Evolutionary conservation across 495 filamentous ascomycete genomes (phyloP), one percentile per base, ranked within the genome.

Genomic region (Trichoderma virens): DNA sequence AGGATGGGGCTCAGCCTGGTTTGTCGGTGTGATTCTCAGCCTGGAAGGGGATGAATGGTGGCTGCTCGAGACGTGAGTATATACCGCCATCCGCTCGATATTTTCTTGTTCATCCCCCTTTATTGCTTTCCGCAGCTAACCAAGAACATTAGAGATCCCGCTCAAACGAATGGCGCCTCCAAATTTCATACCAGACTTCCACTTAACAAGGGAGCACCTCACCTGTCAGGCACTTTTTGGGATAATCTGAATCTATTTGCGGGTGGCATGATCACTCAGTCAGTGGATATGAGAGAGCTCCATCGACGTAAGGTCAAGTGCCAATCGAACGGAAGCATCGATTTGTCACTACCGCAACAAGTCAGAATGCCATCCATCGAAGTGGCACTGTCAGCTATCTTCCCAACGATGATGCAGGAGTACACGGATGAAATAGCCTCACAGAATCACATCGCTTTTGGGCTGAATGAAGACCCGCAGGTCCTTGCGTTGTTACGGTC

Each of bases 41-140:
- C 80, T 90, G 73, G 83, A 83, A 67, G 89, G 90, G 43, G 89
- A 94, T 73, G 78, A 75, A 32, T 94, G 90, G 87, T 93, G 87
- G 83, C 74, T 92, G 63, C 73, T 89, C 38, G 85, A 88, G 73
- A 68, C 87, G 80, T 83, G 69, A 72, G 81, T 79, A 7, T n/a
- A 51, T 56, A 16, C 25, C 9, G 6, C 2, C 43, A 41, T 59
- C 2, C 4, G 11, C 8, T 0, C 30, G 51, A 28, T 1, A 2
- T 35, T 35, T 35, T 35, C 34, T 35, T 35, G 34, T 35, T 7
- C 34, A 13, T 35, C 34, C 2, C 16, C 2, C 16, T 9, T 9
- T 56, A 13, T 30, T n/a, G 25, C 11, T 13, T 30, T 16, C 20
- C 27, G 18, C 23, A 16, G 30, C 51, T 56, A 28, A 56, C 23